Evolutionary conservation across 441 rosid genomes (phyloP).

Genomic region (Macaranga tanarius): DNA sequence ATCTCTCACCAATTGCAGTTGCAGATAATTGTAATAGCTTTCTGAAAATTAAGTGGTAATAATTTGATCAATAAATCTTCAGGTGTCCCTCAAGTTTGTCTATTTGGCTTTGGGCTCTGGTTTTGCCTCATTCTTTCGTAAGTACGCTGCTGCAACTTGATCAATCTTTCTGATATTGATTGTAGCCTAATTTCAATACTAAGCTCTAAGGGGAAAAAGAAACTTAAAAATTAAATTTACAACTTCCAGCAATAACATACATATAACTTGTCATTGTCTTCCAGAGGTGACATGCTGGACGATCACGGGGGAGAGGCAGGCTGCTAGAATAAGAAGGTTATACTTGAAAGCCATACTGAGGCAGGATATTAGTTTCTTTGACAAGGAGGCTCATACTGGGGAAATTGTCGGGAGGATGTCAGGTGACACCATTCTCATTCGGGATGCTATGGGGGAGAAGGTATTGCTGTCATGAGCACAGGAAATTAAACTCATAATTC

Average conservation of each 20-base stretch:
- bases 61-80: not conserved
- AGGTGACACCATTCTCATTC: conserved; percentile 72
- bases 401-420: conserved; percentile 81
- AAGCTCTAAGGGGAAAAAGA: not conserved
- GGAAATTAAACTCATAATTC: too few relatives aligned
- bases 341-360: conserved; percentile 69
- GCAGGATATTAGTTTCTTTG: conserved; percentile 75
- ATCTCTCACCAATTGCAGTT: too few relatives aligned
- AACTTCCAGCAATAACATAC: too few relatives aligned
- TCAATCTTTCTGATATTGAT: not conserved
- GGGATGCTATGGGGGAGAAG: conserved; percentile 88
- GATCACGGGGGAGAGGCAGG: conserved; percentile 78
- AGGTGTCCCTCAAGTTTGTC: conserved; percentile 60
- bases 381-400: conserved; percentile 64
- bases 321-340: conserved; percentile 57
- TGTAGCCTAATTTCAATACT: too few relatives aligned
- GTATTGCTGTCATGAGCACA: conserved; percentile 24
- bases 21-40: too few relatives aligned
- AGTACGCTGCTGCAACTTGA: conserved; percentile 26
- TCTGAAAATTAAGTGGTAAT: too few relatives aligned
- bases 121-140: conserved; percentile 65
- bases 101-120: conserved; percentile 61
- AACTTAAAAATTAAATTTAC: too few relatives aligned
- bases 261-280: not conserved
- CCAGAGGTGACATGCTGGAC: conserved; percentile 80